phyloP scores from a whole-genome alignment of 2,329 filamentous ascomycete genomes.

The Hymenoscyphus linearis region DNA sequence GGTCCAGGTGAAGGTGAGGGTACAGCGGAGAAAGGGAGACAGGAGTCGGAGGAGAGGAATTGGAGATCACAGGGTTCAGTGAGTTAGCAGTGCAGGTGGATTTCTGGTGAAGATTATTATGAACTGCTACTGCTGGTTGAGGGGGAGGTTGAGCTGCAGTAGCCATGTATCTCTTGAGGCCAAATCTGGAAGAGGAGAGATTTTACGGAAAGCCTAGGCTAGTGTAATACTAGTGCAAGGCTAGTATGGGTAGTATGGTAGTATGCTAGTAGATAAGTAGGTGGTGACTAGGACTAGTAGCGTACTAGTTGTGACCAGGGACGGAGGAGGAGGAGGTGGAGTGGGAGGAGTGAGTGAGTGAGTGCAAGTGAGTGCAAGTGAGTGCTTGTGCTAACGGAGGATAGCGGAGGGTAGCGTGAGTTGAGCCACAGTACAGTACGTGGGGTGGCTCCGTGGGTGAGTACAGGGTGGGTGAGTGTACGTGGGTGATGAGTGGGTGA shows the following conservation, averaged over 20 bases:
- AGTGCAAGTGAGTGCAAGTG: too few relatives aligned
- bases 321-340: background rate
- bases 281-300: background rate
- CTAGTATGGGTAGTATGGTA: too few relatives aligned
- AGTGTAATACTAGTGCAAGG: background rate
- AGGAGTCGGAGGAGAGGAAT: background rate
- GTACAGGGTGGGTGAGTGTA: background rate
- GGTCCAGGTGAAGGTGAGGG: background rate
- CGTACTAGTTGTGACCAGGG: background rate
- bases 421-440: background rate
- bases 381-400: too few relatives aligned
- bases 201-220: background rate
- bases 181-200: background rate
- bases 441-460: background rate
- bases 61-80: background rate
- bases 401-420: too few relatives aligned
- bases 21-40: too few relatives aligned
- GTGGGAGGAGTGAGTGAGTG: background rate
- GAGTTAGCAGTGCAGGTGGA: background rate
- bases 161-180: background rate
- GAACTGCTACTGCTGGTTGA: background rate
- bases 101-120: background rate
- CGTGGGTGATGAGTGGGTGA: background rate
- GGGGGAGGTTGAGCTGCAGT: constrained; percentile 1
- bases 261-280: too few relatives aligned